Evolutionary conservation across 1,139 yeast genomes (phyloP), one percentile per base, ranked within the genome.

Genomic region (Nakaseomyces bracarensis): DNA sequence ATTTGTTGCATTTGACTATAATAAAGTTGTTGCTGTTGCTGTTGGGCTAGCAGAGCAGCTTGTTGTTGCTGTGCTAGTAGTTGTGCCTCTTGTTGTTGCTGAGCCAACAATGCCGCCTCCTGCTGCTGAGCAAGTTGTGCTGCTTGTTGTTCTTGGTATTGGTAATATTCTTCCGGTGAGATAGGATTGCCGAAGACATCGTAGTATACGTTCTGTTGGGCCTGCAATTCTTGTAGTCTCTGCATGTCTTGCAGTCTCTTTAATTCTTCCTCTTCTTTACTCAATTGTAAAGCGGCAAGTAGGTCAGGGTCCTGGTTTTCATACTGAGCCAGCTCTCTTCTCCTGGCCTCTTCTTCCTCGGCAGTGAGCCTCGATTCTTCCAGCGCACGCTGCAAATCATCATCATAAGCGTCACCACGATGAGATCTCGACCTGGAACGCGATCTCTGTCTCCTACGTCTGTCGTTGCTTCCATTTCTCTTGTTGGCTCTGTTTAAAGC

Each of bases 201-300:
- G 50, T 72, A 78, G 48, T 66, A 67, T 43, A 61, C 57, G 54
- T 20, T 22, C 45, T 66, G 72, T 38, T 60, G 68, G 19, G 66
- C 53, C 19, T 65, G 67, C 26, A 56, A 58, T 36, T 67, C 65
- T 46, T 75, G 82, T 55, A 78, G 78, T 31, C 70, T 68, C 46
- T 73, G 76, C 41, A 63, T 63, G 42, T 66, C 68, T 47, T 67
- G 70, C 49, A 69, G 67, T 52, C 72, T 75, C 56, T 79, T 74
- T 72, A 81, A 71, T 61, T 82, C 93, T 54, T 87, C 95, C 59
- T 91, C 97, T 64, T 87, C 96, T 60, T 80, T 70, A 30, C 93
- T 81, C 53, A 91, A 72, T 63, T 81, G 80, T 50, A 89, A 71
- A 1, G 97, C 97, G 40, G 83, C 79, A 48, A 27, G 39, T 11